Percentiles rank a stretch among this genome's conserved stretches.
Evolutionary conservation across 192 early-diverging fungal species (phyloP).

Genomic region (Geosiphon pyriformis): DNA sequence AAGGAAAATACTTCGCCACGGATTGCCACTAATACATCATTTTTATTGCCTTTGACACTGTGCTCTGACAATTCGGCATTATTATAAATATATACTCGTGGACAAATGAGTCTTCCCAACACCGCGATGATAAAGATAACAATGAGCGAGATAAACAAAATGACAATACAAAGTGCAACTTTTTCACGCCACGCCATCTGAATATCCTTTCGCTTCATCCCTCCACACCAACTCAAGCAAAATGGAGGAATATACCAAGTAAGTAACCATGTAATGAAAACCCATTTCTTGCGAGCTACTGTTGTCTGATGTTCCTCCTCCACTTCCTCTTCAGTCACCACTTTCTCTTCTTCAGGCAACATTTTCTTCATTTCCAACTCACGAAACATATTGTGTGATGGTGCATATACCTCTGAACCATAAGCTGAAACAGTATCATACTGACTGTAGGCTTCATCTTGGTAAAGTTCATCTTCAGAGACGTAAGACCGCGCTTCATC

Average conservation of each 20-base stretch:
- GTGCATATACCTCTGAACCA: conserved; percentile 39
- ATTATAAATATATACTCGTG: conserved; percentile 67
- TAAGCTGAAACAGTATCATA: conserved; percentile 34
- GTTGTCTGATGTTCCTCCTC: conserved; percentile 49
- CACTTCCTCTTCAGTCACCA: conserved; percentile 39
- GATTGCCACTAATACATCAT: conserved; percentile 61
- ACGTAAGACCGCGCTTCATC: conserved; percentile 54
- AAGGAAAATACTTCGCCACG: conserved; percentile 83
- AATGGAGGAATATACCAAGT: conserved; percentile 83
- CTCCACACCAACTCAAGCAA: conserved; percentile 61
- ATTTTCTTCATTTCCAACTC: conserved; percentile 44
- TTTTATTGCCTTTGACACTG: conserved; percentile 27
- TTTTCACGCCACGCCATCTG: conserved; percentile 98
- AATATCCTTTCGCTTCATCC: conserved; percentile 73
- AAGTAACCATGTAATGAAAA: conserved; percentile 70
- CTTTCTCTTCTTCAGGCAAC: conserved; percentile 37
- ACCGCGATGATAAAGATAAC: conserved; percentile 84
- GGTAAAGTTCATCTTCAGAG: conserved; percentile 60
- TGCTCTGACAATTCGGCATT: conserved; percentile 50
- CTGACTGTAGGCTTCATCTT: conserved; percentile 32
- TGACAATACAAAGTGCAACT: conserved; percentile 82
- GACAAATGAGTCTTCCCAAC: conserved; percentile 71
- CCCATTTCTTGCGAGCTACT: conserved; percentile 72
- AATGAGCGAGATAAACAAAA: conserved; percentile 68
- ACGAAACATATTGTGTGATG: conserved; percentile 37